phyloP scores from a whole-genome alignment of 2,329 filamentous ascomycete genomes.

The Biscogniauxia marginata region DNA sequence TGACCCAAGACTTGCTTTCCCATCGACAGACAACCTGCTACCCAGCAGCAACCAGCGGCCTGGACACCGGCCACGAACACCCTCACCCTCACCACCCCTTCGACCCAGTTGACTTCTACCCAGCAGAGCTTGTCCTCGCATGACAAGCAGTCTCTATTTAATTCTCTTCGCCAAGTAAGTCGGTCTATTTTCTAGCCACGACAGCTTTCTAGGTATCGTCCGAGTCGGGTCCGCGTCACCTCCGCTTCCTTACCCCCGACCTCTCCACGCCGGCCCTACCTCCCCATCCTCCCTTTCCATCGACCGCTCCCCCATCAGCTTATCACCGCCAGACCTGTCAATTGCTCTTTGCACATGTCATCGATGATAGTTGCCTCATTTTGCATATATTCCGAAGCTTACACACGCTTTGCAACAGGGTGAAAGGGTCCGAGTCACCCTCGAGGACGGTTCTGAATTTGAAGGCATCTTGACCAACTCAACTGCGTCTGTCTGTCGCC shows the following conservation, averaged over 20 bases:
- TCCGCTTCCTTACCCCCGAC: constrained; percentile 20
- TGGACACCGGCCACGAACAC: constrained; percentile 21
- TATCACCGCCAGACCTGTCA: constrained; percentile 13
- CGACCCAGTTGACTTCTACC: constrained; percentile 10
- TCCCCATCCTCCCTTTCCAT: constrained; percentile 15
- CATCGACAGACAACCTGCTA: constrained; percentile 22
- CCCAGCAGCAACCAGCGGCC: constrained; percentile 2
- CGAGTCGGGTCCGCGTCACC: constrained; percentile 25
- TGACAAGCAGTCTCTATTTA: constrained; percentile 21
- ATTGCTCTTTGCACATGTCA: constrained; percentile 18
- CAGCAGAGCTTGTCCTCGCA: constrained; percentile 25
- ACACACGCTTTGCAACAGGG: constrained; percentile 21
- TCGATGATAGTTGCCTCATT: constrained; percentile 1
- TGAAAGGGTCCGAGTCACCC: constrained; percentile 25
- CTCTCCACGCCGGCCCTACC: constrained; percentile 18
- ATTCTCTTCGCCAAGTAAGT: constrained; percentile 25
- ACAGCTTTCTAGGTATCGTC: constrained; percentile 16
- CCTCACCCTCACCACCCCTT: constrained; percentile 15
- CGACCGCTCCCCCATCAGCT: constrained; percentile 10
- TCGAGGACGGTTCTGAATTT: constrained; percentile 22
- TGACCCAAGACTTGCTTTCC: constrained; percentile 26
- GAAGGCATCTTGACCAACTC: constrained; percentile 18
- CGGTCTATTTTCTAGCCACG: constrained; percentile 8
- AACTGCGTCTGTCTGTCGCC: constrained; percentile 21
- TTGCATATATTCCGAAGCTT: constrained; percentile 13